phyloP scores from a whole-genome alignment of 169 alveolate genomes.

The Plasmodium gaboni region DNA sequence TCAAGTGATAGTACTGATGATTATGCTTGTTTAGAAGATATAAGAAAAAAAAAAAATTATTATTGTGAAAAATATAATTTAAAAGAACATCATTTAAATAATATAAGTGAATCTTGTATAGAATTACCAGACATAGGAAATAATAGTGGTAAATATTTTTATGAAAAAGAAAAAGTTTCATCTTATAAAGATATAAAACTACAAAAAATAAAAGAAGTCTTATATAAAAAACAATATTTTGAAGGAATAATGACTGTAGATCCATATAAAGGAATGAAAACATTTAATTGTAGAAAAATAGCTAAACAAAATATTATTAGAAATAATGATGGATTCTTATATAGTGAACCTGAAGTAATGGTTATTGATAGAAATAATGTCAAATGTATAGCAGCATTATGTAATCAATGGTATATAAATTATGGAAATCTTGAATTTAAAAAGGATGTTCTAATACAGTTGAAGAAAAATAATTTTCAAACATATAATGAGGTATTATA shows the following conservation, averaged over 20 bases:
- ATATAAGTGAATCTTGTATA: slow-evolving; percentile 93
- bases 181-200: slow-evolving; percentile 95
- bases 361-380: slow-evolving; percentile 98
- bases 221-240: slow-evolving; percentile 97
- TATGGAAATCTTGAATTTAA: slow-evolving; percentile 98
- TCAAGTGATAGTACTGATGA: slow-evolving; percentile 99
- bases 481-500: slow-evolving; percentile 86
- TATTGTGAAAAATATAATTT: slow-evolving; percentile 85
- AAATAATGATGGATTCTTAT: slow-evolving; percentile 86
- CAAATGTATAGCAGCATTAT: slow-evolving; percentile 96
- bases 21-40: slow-evolving; percentile 95
- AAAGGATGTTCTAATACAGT: slow-evolving; percentile 91
- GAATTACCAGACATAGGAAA: slow-evolving; percentile 91
- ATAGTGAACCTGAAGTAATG: slow-evolving; percentile 97
- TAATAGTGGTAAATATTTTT: slow-evolving; percentile 86
- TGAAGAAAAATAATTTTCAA: slow-evolving; percentile 83
- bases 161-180: slow-evolving; percentile 87
- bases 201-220: slow-evolving; percentile 95
- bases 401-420: slow-evolving; percentile 97
- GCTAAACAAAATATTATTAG: slow-evolving; percentile 83
- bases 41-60: slow-evolving; percentile 90
- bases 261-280: slow-evolving; percentile 91
- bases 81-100: slow-evolving; percentile 84
- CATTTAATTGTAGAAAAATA: slow-evolving; percentile 87
- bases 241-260: slow-evolving; percentile 97